phyloP scores from a whole-genome alignment of 768 basidiomycete species.

The Leucocoprinus birnbaumii region DNA sequence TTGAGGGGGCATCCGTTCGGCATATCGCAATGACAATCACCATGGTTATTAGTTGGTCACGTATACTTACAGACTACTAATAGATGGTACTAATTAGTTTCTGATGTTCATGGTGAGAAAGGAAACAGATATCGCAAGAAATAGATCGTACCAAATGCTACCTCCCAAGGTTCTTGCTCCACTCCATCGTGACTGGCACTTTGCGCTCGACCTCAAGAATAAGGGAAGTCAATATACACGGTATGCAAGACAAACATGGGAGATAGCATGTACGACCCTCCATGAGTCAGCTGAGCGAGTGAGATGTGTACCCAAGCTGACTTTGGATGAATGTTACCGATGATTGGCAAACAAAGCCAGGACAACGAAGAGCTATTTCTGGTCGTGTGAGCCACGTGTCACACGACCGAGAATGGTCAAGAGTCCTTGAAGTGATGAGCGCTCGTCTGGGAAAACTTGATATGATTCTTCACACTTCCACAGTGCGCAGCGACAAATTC shows the following conservation, averaged over 20 bases:
- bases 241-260: background rate
- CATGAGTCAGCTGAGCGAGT: background rate
- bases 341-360: background rate
- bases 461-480: no score
- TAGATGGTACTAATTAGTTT: no score
- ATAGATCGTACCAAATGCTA: background rate
- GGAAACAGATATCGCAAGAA: background rate
- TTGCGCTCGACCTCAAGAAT: background rate
- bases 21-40: background rate
- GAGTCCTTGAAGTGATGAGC: background rate
- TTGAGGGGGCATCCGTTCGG: no score
- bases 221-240: background rate
- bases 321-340: background rate
- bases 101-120: background rate
- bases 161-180: conserved; percentile 3
- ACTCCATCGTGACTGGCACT: background rate
- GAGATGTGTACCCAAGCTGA: no score
- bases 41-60: background rate
- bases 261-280: background rate
- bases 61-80: no score
- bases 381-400: conserved; percentile 1
- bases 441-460: background rate
- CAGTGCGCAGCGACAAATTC: no score
- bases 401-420: background rate
- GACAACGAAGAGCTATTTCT: background rate